Conservation (phyloP, 208 protist species). For the Perkinsela sp. region DNA sequence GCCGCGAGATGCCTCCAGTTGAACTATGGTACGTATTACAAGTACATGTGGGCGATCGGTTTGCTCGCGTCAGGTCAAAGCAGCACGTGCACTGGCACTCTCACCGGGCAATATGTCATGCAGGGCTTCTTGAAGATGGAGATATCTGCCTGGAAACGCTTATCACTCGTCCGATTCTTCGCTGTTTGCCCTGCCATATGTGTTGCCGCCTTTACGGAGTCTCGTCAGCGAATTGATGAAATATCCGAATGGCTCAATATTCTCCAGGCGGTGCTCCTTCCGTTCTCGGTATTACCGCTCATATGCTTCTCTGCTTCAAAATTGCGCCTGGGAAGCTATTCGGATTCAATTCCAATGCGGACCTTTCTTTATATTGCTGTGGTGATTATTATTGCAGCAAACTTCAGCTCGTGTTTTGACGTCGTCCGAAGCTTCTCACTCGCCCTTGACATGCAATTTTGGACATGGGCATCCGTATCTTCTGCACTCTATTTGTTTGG, state of each 20-base stretch:
- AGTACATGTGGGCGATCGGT: slow-evolving; percentile 24
- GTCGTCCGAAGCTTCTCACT: not conserved
- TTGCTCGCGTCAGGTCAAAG: slow-evolving; percentile 17
- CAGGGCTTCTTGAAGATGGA: slow-evolving; percentile 15
- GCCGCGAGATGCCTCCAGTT: slow-evolving; percentile 8
- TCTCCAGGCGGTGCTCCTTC: slow-evolving; percentile 15
- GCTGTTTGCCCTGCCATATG: slow-evolving; percentile 23
- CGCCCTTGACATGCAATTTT: not conserved
- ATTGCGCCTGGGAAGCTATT: not conserved
- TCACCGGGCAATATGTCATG: slow-evolving; percentile 37
- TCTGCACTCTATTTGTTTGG: not conserved
- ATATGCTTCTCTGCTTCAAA: slow-evolving; percentile 6
- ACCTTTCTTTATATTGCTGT: not conserved
- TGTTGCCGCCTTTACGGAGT: slow-evolving; percentile 7
- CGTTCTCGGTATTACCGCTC: slow-evolving; percentile 17
- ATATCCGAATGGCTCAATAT: slow-evolving; percentile 17
- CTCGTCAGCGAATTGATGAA: slow-evolving; percentile 4
- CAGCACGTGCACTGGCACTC: slow-evolving; percentile 27
- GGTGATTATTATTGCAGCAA: not conserved
- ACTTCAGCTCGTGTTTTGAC: not conserved
- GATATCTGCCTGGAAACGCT: slow-evolving; percentile 15
- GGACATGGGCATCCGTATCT: not conserved
- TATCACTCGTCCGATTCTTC: slow-evolving; percentile 6
- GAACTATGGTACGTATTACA: slow-evolving; percentile 10
- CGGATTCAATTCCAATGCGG: not conserved